A percentile compares a stretch with the other conserved stretches of the same genome.
phyloP scores from a whole-genome alignment of 73 alveolate genomes.

The Paramecium sexaurelia region DNA sequence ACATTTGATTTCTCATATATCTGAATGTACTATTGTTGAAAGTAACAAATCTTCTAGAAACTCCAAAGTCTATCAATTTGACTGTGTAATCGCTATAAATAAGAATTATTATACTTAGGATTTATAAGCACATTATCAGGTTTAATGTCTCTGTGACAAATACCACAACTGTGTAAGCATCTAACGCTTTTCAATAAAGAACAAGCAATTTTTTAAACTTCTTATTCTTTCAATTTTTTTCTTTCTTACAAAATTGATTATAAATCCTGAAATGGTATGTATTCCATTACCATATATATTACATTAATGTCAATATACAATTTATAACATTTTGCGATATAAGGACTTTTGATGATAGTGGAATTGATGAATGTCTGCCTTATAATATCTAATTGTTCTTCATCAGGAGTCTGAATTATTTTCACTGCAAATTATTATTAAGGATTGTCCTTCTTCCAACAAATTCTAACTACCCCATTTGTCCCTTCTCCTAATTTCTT shows the following conservation, averaged over 20 bases:
- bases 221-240: not conserved
- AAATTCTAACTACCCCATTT: slow-evolving; percentile 17
- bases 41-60: slow-evolving; percentile 52
- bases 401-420: slow-evolving; percentile 43
- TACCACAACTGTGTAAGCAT: slow-evolving; percentile 22
- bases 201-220: not conserved
- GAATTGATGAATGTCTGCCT: slow-evolving; percentile 31
- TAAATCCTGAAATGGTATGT: slow-evolving; percentile 17
- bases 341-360: slow-evolving; percentile 25
- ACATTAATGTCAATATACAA: not conserved
- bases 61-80: slow-evolving; percentile 45
- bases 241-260: not conserved
- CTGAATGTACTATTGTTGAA: not conserved
- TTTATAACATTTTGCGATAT: slow-evolving; percentile 41
- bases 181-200: not conserved
- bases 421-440: not conserved
- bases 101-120: not conserved
- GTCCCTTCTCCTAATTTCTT: slow-evolving; percentile 50
- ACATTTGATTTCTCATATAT: slow-evolving; percentile 13
- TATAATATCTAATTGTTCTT: not conserved
- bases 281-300: slow-evolving; percentile 52
- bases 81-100: slow-evolving; percentile 33
- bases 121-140: slow-evolving; percentile 5
- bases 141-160: slow-evolving; percentile 51
- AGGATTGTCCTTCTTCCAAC: slow-evolving; percentile 38